phyloP scores from a whole-genome alignment of 768 basidiomycete genomes.

The Leccinum rimulosum region DNA sequence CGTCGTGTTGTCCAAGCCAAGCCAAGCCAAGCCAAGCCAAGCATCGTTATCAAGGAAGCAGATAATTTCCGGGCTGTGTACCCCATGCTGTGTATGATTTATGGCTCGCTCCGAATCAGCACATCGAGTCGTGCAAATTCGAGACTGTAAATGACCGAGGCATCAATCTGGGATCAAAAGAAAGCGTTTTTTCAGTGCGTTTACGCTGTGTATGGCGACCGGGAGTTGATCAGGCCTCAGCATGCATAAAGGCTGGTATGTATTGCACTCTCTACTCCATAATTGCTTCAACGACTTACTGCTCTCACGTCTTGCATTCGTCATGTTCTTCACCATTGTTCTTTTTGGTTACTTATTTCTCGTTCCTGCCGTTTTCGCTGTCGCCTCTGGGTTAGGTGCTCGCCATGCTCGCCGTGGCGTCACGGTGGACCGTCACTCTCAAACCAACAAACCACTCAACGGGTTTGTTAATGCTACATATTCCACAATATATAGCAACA shows the following conservation, averaged over 20 bases:
- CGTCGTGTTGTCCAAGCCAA: background rate
- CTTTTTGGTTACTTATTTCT: background rate
- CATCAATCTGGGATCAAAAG: background rate
- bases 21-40: background rate
- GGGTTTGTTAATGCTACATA: background rate
- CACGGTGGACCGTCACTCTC: background rate
- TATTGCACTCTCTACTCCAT: background rate
- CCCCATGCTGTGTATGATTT: background rate
- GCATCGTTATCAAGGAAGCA: background rate
- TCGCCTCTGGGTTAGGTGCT: background rate
- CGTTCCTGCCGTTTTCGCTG: background rate
- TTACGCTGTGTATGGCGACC: background rate
- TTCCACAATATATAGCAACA: background rate
- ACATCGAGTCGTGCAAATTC: background rate
- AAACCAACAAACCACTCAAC: background rate
- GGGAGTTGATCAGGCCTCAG: background rate
- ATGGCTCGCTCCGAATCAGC: background rate
- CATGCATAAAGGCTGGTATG: background rate
- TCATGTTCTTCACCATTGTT: background rate
- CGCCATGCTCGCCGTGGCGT: background rate
- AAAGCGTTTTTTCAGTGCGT: background rate
- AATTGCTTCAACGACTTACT: background rate
- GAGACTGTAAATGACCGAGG: background rate
- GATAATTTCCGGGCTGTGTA: background rate
- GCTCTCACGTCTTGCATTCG: background rate